A percentile compares a stretch with the other conserved stretches of the same genome.
phyloP scores from a whole-genome alignment of 208 protist species.

The Herpetomonas tarakana region DNA sequence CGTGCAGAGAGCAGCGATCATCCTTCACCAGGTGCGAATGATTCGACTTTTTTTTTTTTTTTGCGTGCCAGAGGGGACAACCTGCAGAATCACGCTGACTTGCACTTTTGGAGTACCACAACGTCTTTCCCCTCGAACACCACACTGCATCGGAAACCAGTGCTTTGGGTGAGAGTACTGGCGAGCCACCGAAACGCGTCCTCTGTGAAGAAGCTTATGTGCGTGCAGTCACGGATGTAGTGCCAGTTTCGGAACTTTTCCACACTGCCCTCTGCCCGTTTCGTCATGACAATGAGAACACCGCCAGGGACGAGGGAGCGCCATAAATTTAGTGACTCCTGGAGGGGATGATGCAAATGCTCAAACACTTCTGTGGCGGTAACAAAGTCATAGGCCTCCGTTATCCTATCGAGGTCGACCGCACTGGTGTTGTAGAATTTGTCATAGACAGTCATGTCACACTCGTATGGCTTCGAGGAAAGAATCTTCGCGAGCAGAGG shows the following conservation, averaged over 20 bases:
- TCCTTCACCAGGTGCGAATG: too few species aligned
- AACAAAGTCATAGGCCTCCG: constrained; percentile 34
- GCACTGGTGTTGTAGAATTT: constrained; percentile 37
- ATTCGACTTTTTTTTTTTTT: too few species aligned
- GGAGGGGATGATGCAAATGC: constrained; percentile 35
- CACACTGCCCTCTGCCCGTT: constrained; percentile 29
- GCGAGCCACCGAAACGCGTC: constrained; percentile 32
- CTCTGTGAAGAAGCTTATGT: constrained; percentile 44
- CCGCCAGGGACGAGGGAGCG: constrained; percentile 20
- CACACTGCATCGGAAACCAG: constrained; percentile 12
- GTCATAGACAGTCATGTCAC: constrained; percentile 34
- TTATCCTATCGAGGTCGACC: neutral
- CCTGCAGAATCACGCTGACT: too few species aligned
- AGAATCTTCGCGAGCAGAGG: constrained; percentile 31
- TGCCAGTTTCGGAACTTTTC: constrained; percentile 54
- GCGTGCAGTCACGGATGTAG: constrained; percentile 53
- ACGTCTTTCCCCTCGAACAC: constrained; percentile 22
- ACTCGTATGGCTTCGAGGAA: constrained; percentile 10
- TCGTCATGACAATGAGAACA: constrained; percentile 51
- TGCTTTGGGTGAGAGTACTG: neutral
- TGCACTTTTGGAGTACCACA: constrained; percentile 17
- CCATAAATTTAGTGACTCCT: constrained; percentile 20
- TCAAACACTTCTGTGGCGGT: constrained; percentile 51
- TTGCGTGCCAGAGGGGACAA: too few species aligned
- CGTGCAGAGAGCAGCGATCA: too few species aligned